Evolutionary conservation across 2,329 filamentous ascomycete genomes (phyloP), one percentile per base, ranked within the genome.

Genomic region (Sporothrix euskadiensis): DNA sequence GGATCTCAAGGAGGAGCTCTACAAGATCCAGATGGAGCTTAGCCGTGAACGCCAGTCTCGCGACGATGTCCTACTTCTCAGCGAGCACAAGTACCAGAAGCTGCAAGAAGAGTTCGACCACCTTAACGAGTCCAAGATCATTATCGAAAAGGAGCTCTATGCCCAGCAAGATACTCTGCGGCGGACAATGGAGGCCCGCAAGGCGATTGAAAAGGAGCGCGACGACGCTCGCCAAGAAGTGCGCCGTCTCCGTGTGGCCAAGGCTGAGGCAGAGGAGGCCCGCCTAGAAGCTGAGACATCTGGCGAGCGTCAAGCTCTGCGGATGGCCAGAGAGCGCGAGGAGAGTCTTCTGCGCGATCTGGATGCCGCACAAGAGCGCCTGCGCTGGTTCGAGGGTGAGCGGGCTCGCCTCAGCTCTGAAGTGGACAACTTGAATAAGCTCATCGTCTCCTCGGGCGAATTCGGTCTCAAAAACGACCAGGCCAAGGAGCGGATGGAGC

Each of bases 81-180:
- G 93, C 4, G 94, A 98, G 77, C 94, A 97, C 83, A 97, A 96
- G 80, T 93, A 91, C 78, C 86, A 92, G 61, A 89, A 91, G 69
- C 85, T 99, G 74, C 91, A 94, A 80, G 90, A 94, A 35, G 94
- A 98, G 76, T 97, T 90, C 77, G 91, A 97, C 69, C 88, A 89
- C 47, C 86, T 98, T 47, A 97, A 97, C 78, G 94, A 98, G 76
- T 91, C 94, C 39, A 99, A 99, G 82, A 97, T 98, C 78, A 97
- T 91, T 65, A 97, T 99, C 76, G 95, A 99, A 82, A 98, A 98
- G 81, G 95, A 98, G 82, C 91, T 99, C 81, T 98, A 98, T 80
- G 91, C 93, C 5, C 95, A 98, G 79, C 94, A 98, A 81, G 95
- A 99, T 79, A 92, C 93, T 12, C 88, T 98, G 63, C 90, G 96